These are phyloP conservation scores for Bocquillonia castaneifolia DNA, from an alignment of 441 rosid genomes.

Conservation along the genomic window DNA sequence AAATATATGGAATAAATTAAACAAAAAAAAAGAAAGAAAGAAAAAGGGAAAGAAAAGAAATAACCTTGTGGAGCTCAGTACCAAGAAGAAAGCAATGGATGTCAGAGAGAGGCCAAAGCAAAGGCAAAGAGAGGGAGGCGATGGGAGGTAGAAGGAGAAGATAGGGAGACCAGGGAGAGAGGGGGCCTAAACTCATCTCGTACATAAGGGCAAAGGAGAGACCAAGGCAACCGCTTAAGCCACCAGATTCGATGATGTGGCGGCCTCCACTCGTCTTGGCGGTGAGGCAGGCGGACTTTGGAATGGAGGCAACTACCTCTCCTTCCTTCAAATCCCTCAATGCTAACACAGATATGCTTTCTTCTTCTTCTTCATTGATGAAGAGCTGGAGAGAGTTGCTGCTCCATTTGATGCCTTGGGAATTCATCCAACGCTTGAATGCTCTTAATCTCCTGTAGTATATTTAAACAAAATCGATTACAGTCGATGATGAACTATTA, in stretches of 20 bases:
- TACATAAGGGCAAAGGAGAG: slow-evolving; percentile 74
- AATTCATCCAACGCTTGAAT: slow-evolving; percentile 84
- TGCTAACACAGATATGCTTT: slow-evolving; percentile 53
- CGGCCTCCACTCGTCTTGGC: slow-evolving; percentile 52
- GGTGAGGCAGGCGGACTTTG: slow-evolving; percentile 77
- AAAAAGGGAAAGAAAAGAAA: background rate
- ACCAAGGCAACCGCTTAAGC: slow-evolving; percentile 59
- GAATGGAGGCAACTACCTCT: slow-evolving; percentile 63
- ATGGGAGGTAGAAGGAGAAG: slow-evolving; percentile 60
- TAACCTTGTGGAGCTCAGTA: slow-evolving; percentile 83
- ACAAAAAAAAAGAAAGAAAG: too few relatives aligned
- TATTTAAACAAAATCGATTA: too few relatives aligned
- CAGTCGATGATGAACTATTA: too few relatives aligned
- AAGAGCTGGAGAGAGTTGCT: slow-evolving; percentile 42
- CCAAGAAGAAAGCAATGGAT: slow-evolving; percentile 62
- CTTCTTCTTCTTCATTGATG: slow-evolving; percentile 28
- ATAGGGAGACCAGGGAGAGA: slow-evolving; percentile 75
- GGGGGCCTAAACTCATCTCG: slow-evolving; percentile 60
- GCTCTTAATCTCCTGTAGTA: slow-evolving; percentile 58
- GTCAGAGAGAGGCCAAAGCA: slow-evolving; percentile 58
- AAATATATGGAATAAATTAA: too few relatives aligned
- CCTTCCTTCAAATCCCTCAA: slow-evolving; percentile 59
- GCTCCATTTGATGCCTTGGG: slow-evolving; percentile 52
- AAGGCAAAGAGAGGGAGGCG: slow-evolving; percentile 60
- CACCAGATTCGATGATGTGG: slow-evolving; percentile 47